Base-by-base conservation (phyloP, 2,329 filamentous ascomycete species). In the Alternaria infectoria region DNA sequence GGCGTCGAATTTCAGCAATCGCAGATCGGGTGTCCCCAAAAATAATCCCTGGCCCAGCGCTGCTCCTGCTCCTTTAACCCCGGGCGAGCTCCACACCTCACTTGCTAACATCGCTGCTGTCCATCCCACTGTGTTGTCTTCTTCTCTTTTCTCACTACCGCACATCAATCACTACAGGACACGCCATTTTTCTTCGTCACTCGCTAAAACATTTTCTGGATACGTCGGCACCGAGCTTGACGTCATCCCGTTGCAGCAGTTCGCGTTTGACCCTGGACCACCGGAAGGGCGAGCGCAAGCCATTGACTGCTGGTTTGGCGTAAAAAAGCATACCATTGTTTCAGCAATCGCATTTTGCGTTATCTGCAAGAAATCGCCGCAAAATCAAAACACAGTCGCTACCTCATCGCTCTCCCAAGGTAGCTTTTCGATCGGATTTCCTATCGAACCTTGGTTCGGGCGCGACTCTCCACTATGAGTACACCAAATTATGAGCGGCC, bases 401-500 rank as follows among this genome's bases (percentile, higher is more conserved):
- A 26, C 30, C 32, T 45, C 23, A 26, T 46, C 19, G 55, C 55
- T 26, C 23, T 26, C 21, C 40, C 12, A 26, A 23, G 43, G 36
- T 50, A 44, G 55, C 47, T 57, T 60, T 45, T 32, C 40, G 21
- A 43, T 30, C 17, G 19, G 11, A 45, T 19, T 47, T 36, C 40
- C 36, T 49, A 19, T 28, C 49, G n/a, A 36, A n/a, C 40, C 23
- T 26, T 21, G 59, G 47, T 17, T 43, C 43, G 54, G 51, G 60
- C 40, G 55, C 51, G 54, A 50, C 40, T 56, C 57, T 58, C 64
- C 62, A 67, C 30, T 59, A 81, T 81, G 79, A 74, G 70, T 12
- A 78, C 79, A 21, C 79, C 79, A 13, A 67, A 73, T 10, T 54
- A 69, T 45, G 78, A 81, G 57, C 73, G 77, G 59, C 69, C 74